Evolutionary conservation across 1,139 yeast species (phyloP), one percentile per base, ranked within the genome.

Genomic region (Taiozyma sp.): DNA sequence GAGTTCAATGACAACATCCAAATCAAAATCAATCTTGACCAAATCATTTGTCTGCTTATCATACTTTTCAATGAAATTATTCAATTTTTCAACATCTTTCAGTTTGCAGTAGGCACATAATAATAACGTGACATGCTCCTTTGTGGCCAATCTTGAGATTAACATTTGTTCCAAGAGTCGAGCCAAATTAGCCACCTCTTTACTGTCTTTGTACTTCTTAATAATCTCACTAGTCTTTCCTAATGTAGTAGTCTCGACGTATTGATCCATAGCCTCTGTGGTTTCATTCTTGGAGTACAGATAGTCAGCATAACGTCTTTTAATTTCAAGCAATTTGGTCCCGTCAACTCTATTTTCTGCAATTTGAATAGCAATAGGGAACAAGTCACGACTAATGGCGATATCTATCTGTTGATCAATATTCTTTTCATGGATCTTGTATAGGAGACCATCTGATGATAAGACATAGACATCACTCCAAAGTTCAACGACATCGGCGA

Each of bases 61-160:
- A 53, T 66, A 69, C 48, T 74, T 73, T 3, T 74, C 71, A 35
- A 90, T 77, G 61, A 89, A 90, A 3, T 66, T 59, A 46, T 77
- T 77, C 39, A 93, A 70, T 50, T 83, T 83, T 1, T 75, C 78
- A 1, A 73, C 74, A 58, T 79, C 77, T 56, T 85, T 86, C 56
- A 89, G 70, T 64, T 91, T 91, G 57, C 97, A 88, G 60, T 87
- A 85, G 48, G 95, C 85, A 56, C 95, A 88, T 37, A 93, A 69
- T 40, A 93, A 71, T 32, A 93, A 68, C 0, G 97, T 90, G 3
- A 90, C 77, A 65, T 93, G 97, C 63, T 90, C 96, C 45, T 80
- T 76, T 40, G 80, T 79, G 0, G 96, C 84, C 14, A 77, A 60
- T 0, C 73, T 66, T 59, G 70, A 68, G 11, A 74, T 74, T 49